phyloP scores from a whole-genome alignment of 208 protist species.

The Trypanosoma brucei region DNA sequence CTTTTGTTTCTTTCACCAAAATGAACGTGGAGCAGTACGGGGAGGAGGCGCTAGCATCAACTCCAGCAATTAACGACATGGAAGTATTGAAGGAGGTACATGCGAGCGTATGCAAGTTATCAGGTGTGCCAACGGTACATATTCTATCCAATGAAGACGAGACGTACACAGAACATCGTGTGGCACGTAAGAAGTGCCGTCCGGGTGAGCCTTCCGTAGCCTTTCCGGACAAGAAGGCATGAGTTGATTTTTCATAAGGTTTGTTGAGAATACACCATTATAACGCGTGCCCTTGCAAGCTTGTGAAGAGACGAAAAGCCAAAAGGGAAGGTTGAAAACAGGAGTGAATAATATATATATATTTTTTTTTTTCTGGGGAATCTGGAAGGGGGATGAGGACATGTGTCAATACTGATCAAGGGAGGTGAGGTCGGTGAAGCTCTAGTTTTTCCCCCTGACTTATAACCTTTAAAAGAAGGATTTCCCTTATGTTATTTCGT shows the following conservation, averaged over 20 bases:
- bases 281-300: too few relatives aligned
- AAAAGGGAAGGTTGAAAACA: too few relatives aligned
- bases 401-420: too few relatives aligned
- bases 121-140: constrained; percentile 49
- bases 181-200: constrained; percentile 65
- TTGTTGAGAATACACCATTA: too few relatives aligned
- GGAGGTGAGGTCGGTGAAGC: too few relatives aligned
- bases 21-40: constrained; percentile 81
- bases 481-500: too few relatives aligned
- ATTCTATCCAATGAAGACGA: constrained; percentile 51
- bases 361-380: too few relatives aligned
- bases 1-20: constrained; percentile 82
- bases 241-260: not conserved
- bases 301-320: too few relatives aligned
- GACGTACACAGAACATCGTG: constrained; percentile 56
- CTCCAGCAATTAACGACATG: constrained; percentile 71
- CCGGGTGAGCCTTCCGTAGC: constrained; percentile 69
- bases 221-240: constrained; percentile 30
- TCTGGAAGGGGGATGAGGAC: too few relatives aligned
- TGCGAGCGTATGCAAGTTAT: constrained; percentile 59
- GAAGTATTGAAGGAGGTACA: constrained; percentile 42
- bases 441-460: too few relatives aligned
- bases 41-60: constrained; percentile 51
- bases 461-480: too few relatives aligned
- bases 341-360: too few relatives aligned